Percentiles rank a stretch among this genome's conserved stretches.
Evolutionary conservation across 2,329 filamentous ascomycete species (phyloP).

Genomic region (Daldinia eschscholtzii): DNA sequence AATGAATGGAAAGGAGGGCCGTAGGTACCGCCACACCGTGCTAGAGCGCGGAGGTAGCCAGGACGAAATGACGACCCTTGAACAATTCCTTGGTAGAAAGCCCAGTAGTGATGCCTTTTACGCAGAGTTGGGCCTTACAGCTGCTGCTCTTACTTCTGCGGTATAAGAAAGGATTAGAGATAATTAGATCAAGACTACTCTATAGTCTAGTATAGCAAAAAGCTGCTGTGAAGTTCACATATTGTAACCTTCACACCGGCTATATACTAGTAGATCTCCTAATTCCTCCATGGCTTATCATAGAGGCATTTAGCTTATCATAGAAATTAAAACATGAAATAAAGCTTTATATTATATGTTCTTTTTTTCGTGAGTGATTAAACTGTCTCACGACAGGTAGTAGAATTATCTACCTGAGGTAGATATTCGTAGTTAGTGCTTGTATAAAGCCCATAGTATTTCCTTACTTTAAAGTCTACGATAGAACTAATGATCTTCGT

Average conservation of each 20-base stretch:
- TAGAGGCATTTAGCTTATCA: slow-evolving; percentile 1
- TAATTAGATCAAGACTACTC: neutral
- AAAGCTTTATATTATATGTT: neutral
- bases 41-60: slow-evolving; percentile 81
- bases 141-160: slow-evolving; percentile 25
- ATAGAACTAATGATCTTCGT: too few relatives aligned
- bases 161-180: slow-evolving; percentile 13
- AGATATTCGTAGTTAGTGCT: too few relatives aligned
- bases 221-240: neutral
- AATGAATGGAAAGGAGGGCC: slow-evolving; percentile 80
- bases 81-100: slow-evolving; percentile 82
- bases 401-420: too few relatives aligned
- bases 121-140: slow-evolving; percentile 73
- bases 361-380: neutral
- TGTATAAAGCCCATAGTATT: neutral
- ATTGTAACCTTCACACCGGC: neutral
- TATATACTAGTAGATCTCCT: slow-evolving; percentile 6
- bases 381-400: neutral
- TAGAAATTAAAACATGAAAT: neutral
- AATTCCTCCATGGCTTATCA: neutral
- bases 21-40: slow-evolving; percentile 82
- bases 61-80: slow-evolving; percentile 84
- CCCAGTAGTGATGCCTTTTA: slow-evolving; percentile 86
- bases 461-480: too few relatives aligned
- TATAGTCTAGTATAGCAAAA: neutral